phyloP scores from a whole-genome alignment of 2,329 filamentous ascomycete species.

The Ophiocordyceps camponoti-rufipedis region DNA sequence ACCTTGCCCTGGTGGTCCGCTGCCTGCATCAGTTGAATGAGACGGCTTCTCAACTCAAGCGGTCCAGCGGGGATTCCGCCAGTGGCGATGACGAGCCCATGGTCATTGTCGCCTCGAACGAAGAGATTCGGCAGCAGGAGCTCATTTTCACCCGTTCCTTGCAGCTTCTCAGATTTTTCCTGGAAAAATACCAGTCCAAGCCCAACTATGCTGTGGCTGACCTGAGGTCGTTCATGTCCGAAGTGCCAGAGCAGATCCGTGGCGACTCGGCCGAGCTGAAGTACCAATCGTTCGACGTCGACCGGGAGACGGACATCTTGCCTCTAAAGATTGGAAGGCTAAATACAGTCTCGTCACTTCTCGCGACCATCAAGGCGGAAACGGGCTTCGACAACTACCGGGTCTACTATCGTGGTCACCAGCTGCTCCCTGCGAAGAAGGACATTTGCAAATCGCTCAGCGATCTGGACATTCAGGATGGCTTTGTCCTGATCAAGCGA shows the following conservation, averaged over 20 bases:
- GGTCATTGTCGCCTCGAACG: conserved; percentile 28
- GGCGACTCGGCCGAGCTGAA: conserved; percentile 50
- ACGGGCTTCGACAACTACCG: conserved; percentile 64
- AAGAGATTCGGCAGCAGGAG: conserved; percentile 29
- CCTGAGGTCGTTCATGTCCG: conserved; percentile 31
- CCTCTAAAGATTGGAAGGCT: conserved; percentile 46
- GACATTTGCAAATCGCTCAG: conserved; percentile 44
- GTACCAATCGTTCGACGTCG: conserved; percentile 55
- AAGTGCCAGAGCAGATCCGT: conserved; percentile 30
- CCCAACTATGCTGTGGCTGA: conserved; percentile 41
- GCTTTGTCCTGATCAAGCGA: conserved; percentile 47
- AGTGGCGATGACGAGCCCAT: conserved; percentile 33
- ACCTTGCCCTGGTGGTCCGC: conserved; percentile 52
- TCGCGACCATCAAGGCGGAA: conserved; percentile 44
- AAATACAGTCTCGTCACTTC: conserved; percentile 53
- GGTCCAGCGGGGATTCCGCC: conserved; percentile 21
- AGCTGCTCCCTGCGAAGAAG: conserved; percentile 41
- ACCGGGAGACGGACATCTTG: conserved; percentile 38
- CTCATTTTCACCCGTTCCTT: conserved; percentile 51
- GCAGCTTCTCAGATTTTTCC: conserved; percentile 47
- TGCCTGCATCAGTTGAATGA: conserved; percentile 53
- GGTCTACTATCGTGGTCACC: conserved; percentile 50
- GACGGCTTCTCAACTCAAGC: conserved; percentile 36
- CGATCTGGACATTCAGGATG: conserved; percentile 47
- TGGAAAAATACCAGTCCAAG: conserved; percentile 44